Evolutionary conservation across 139 green algal genomes (phyloP), one percentile per base, ranked within the genome.

Genomic region (Pedinophyceae sp.): DNA sequence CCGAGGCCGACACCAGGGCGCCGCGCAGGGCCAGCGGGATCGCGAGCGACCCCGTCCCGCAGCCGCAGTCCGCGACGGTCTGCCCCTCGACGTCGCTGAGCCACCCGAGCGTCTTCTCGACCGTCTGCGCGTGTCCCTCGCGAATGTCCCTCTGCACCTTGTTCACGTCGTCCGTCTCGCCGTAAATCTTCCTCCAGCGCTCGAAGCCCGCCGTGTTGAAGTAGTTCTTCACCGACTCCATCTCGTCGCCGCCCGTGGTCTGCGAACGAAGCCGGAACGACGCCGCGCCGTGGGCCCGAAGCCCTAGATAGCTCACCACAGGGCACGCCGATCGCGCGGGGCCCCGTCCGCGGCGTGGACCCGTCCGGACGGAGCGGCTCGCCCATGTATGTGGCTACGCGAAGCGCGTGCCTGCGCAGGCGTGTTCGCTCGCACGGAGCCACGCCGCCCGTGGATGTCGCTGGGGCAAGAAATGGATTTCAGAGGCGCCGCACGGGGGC

Each of bases 161-260:
- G 83, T 96, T 98, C 50, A 98, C 89, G 24, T 98, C 92, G 55
- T 96, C 89, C 10, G 88, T 96, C 60, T 93, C 82, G 47, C 89
- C 92, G 60, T 98, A 98, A 55, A 98, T 98, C 65, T 93, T 95
- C 58, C 83, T 76, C 91, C 91, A 98, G 10, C 91, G 71, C 57
- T 95, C 77, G 58, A 91, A 98, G 5, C 91, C 91, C 1, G 67
- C 52, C 3, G 67, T 89, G 72, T 98, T 85, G 72, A 98, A 98
- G 75, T 98, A 98, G 18, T 80, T 87, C 57, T 80, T 80, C 55
- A 95, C 88, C n/a, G 85, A 77, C 39, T 86, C 80, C 48, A 82
- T 80, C 69, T 98, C 90, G 61, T 95, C 70, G 28, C 90, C 90
- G 10, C 83, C 87, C 16, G n/a, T n/a, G n/a, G n/a, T n/a, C n/a